Percentiles rank a stretch among this genome's conserved stretches.
Conservation (phyloP, 2,329 filamentous ascomycete species). For the Fusarium proliferatum region DNA sequence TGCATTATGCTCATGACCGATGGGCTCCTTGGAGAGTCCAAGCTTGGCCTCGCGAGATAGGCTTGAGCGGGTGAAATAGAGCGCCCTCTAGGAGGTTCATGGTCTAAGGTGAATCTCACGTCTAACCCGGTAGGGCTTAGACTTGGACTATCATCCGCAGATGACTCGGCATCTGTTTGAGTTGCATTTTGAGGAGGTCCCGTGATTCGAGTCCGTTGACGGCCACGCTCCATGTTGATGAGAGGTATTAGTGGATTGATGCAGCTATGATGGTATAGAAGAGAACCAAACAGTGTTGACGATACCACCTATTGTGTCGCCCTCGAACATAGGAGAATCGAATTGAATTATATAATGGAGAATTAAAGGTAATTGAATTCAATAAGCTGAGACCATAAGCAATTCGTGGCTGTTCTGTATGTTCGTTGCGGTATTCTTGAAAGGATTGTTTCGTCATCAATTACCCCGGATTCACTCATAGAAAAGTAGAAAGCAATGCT, state of each 20-base stretch:
- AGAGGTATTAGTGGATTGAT: not conserved
- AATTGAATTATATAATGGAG: not conserved
- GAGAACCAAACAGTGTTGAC: not conserved
- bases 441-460: slow-evolving; percentile 2
- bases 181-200: slow-evolving; percentile 4
- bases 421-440: not conserved
- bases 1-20: slow-evolving; percentile 46
- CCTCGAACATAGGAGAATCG: not conserved
- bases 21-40: slow-evolving; percentile 46
- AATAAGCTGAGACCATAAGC: not conserved
- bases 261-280: not conserved
- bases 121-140: slow-evolving; percentile 41
- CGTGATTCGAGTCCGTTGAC: slow-evolving; percentile 13
- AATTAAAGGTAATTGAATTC: not conserved
- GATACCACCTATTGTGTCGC: not conserved
- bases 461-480: not conserved
- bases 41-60: slow-evolving; percentile 32
- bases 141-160: slow-evolving; percentile 19
- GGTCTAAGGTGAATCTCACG: slow-evolving; percentile 4
- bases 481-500: not conserved
- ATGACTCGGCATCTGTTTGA: slow-evolving; percentile 14
- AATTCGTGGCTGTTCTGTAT: not conserved
- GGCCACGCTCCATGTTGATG: slow-evolving; percentile 11
- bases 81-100: slow-evolving; percentile 1
- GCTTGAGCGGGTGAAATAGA: slow-evolving; percentile 21